phyloP scores from a whole-genome alignment of 2,329 filamentous ascomycete genomes.

The Sporothrix phasma region DNA sequence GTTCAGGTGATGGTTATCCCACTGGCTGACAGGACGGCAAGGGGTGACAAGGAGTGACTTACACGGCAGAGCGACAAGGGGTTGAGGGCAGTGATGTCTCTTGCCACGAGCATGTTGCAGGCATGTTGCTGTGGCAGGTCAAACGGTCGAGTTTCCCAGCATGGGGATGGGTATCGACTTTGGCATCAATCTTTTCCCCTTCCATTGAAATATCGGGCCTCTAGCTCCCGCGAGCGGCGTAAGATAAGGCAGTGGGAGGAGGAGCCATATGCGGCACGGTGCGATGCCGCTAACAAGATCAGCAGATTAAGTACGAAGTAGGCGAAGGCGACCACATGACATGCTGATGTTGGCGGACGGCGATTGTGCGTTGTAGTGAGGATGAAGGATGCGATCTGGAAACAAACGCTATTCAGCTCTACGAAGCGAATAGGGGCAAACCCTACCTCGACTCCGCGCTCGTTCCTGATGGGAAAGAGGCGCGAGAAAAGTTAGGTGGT shows the following conservation, averaged over 20 bases:
- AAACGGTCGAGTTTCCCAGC: neutral
- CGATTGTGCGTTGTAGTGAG: neutral
- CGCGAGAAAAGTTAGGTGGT: neutral
- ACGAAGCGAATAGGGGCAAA: neutral
- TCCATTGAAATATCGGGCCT: neutral
- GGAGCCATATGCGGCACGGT: neutral
- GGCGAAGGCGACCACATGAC: neutral
- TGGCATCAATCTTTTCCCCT: conserved; percentile 1
- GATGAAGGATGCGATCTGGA: neutral
- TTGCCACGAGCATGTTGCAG: neutral
- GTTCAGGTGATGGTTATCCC: neutral
- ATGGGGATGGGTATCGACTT: conserved; percentile 1
- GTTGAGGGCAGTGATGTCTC: neutral
- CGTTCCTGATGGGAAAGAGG: neutral
- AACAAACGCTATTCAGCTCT: neutral
- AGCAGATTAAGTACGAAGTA: too few relatives aligned
- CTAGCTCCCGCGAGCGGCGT: too few relatives aligned
- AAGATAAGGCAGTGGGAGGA: neutral
- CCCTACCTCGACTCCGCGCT: too few relatives aligned
- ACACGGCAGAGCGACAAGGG: neutral
- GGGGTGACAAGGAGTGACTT: neutral
- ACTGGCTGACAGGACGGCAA: neutral
- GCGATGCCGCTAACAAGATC: neutral
- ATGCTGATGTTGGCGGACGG: neutral
- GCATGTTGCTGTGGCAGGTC: too few relatives aligned